Conservation (phyloP, 1,284 basidiomycete species). For the Sanghuangporus sanghuang region DNA sequence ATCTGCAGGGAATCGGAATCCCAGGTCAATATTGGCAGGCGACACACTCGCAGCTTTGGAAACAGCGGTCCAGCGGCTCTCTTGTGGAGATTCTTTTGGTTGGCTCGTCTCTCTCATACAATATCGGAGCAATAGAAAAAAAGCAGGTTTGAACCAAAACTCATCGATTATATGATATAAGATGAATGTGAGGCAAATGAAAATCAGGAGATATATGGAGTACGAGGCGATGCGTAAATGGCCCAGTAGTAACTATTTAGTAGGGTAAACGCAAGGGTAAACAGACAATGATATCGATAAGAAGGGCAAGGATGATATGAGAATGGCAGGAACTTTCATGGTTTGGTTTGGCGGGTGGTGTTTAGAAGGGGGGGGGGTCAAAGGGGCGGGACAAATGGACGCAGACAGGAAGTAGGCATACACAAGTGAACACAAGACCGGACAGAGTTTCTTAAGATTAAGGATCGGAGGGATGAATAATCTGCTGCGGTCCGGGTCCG, state of each 20-base stretch:
- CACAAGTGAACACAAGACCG: no score
- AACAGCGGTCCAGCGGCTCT: neutral
- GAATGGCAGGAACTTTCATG: neutral
- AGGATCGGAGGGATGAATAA: no score
- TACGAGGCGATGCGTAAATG: neutral
- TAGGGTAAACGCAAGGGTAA: neutral
- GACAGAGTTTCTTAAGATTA: no score
- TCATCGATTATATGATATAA: neutral
- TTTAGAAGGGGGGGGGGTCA: no score
- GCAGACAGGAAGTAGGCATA: no score
- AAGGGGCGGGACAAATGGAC: no score
- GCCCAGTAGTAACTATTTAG: neutral
- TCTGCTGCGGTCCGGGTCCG: no score
- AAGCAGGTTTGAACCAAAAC: neutral
- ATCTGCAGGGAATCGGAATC: neutral
- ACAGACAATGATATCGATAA: neutral
- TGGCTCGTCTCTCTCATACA: no score
- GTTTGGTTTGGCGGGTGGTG: no score
- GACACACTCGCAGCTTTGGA: neutral
- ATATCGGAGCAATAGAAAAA: neutral
- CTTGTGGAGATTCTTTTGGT: no score
- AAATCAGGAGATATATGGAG: neutral
- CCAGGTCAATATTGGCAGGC: no score
- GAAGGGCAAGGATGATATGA: neutral
- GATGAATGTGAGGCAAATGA: neutral